These are phyloP conservation scores for Pythium coloratum DNA, from an alignment of 352 stramenopile species.

Conservation along the genomic window DNA sequence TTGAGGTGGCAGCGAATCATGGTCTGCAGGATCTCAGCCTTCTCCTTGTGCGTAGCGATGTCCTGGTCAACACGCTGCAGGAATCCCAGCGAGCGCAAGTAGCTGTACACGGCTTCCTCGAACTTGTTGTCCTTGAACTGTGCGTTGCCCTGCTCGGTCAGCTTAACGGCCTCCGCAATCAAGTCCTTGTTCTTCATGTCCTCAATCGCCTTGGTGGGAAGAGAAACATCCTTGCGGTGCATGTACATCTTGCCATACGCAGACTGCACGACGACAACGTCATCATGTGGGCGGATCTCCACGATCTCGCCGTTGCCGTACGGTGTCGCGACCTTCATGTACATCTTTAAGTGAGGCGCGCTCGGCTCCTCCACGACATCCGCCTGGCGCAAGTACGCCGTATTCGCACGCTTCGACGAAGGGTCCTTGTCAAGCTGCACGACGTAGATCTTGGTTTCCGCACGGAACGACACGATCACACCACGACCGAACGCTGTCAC, in stretches of 20 bases:
- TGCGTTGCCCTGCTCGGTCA: conserved; percentile 71
- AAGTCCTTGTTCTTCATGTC: conserved; percentile 84
- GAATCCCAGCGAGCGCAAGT: conserved; percentile 66
- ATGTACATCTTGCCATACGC: conserved; percentile 75
- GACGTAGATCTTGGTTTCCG: conserved; percentile 78
- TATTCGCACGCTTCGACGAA: conserved; percentile 55
- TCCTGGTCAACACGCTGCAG: conserved; percentile 81
- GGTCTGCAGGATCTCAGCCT: conserved; percentile 83
- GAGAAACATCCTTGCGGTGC: conserved; percentile 74
- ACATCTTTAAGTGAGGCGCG: conserved; percentile 69
- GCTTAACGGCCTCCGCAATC: conserved; percentile 58
- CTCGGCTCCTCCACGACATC: conserved; percentile 68
- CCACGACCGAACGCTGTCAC: conserved; percentile 75
- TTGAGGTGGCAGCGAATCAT: conserved; percentile 90
- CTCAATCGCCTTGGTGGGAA: conserved; percentile 57
- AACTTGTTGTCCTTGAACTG: conserved; percentile 62
- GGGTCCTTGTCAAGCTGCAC: conserved; percentile 69
- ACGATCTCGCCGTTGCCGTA: conserved; percentile 69
- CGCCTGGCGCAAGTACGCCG: conserved; percentile 69
- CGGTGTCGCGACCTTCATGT: conserved; percentile 75
- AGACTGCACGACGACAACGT: conserved; percentile 66
- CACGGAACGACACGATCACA: conserved; percentile 69
- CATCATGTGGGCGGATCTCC: conserved; percentile 65
- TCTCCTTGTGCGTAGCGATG: conserved; percentile 79
- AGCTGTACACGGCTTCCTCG: conserved; percentile 73